Conservation (phyloP, 805 yeast genomes). For the Kazachstania viticola region DNA sequence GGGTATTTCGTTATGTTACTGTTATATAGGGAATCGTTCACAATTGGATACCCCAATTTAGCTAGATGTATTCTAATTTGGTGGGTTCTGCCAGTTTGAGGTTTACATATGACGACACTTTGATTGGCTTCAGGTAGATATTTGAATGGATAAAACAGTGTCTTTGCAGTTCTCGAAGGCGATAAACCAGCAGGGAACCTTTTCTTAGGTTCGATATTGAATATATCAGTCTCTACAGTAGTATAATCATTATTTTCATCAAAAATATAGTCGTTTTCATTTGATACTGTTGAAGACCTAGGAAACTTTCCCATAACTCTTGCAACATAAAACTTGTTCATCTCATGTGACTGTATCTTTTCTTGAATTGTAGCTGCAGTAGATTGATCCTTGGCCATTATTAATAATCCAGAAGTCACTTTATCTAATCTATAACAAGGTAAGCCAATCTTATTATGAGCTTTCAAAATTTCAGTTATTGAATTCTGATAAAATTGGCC, state of each 20-base stretch:
- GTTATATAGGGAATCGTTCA: conserved; percentile 70
- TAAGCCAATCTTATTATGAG: conserved; percentile 44
- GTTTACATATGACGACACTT: conserved; percentile 67
- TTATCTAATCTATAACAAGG: conserved; percentile 85
- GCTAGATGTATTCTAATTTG: conserved; percentile 91
- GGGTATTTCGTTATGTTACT: conserved; percentile 14
- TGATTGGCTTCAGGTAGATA: conserved; percentile 39
- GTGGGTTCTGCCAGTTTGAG: conserved; percentile 91
- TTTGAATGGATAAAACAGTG: conserved; percentile 51
- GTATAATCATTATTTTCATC: too few species aligned
- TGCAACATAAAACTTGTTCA: conserved; percentile 72
- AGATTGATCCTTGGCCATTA: conserved; percentile 27
- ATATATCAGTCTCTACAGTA: conserved; percentile 35
- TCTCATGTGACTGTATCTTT: conserved; percentile 45
- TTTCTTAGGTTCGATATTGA: conserved; percentile 61
- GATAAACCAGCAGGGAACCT: conserved; percentile 38
- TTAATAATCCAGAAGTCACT: conserved; percentile 83
- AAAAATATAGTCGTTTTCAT: too few species aligned
- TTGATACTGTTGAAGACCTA: conserved; percentile 3
- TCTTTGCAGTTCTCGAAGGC: conserved; percentile 50
- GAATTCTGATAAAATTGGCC: conserved; percentile 70
- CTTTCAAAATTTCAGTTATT: conserved; percentile 61
- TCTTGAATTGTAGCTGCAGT: conserved; percentile 60
- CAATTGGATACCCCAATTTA: conserved; percentile 74
- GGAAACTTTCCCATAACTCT: conserved; percentile 82